Evolutionary conservation across 768 basidiomycete genomes (phyloP).

Genomic region (Boletus coccyginus): DNA sequence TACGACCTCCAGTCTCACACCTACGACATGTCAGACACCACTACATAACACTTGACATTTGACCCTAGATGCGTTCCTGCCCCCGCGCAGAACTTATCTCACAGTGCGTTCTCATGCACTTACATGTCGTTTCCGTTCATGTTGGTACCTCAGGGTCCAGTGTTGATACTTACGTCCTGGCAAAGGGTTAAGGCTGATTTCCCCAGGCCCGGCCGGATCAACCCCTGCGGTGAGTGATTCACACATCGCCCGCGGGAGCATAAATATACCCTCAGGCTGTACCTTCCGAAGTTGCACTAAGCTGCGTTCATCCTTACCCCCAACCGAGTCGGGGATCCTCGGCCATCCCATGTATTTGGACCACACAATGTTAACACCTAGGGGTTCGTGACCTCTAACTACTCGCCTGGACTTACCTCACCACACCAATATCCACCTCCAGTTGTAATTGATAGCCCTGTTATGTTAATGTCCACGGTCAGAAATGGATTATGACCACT

Average conservation of each 20-base stretch:
- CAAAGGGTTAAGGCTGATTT: neutral
- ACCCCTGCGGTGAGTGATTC: neutral
- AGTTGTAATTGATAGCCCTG: neutral
- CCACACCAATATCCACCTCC: neutral
- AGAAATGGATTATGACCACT: neutral
- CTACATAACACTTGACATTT: neutral
- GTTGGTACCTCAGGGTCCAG: neutral
- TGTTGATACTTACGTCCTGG: neutral
- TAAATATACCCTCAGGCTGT: neutral
- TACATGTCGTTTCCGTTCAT: neutral
- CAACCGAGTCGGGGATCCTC: neutral
- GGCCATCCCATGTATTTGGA: neutral
- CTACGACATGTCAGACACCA: neutral
- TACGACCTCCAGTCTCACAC: no score
- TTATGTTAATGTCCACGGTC: neutral
- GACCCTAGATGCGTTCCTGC: neutral
- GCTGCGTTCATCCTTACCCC: neutral
- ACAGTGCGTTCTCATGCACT: neutral
- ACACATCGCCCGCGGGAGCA: neutral
- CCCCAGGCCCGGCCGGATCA: no score
- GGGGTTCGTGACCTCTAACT: neutral
- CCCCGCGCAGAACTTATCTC: neutral
- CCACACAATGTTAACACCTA: neutral
- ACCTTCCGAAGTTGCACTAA: neutral
- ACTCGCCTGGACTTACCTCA: neutral